A percentile compares a stretch with the other conserved stretches of the same genome.
These are phyloP conservation scores for Hibiscus tridactylites DNA, from an alignment of 345 rosid genomes.

Conservation along the genomic window DNA sequence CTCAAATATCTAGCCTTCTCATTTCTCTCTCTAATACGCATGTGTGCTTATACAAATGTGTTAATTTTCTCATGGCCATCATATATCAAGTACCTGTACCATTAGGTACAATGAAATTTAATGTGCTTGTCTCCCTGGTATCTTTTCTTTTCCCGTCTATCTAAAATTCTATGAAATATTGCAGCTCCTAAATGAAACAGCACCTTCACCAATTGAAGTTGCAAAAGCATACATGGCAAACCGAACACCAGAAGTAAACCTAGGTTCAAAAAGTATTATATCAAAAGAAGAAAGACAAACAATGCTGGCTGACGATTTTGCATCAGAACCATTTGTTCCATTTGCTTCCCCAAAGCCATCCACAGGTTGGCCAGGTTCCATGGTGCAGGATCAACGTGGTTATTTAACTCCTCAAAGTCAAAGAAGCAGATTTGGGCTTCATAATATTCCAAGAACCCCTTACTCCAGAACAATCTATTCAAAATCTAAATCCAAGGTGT, in stretches of 20 bases:
- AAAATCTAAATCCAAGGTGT: constrained; percentile 62
- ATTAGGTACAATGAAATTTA: not conserved
- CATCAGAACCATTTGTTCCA: constrained; percentile 33
- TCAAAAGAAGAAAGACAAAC: constrained; percentile 38
- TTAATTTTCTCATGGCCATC: not conserved
- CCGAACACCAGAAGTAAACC: constrained; percentile 36
- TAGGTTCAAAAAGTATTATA: constrained; percentile 32
- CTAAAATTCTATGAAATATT: constrained; percentile 1
- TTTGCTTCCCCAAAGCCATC: constrained; percentile 51
- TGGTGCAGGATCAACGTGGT: constrained; percentile 43
- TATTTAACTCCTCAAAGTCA: constrained; percentile 63
- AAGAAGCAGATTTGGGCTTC: constrained; percentile 53
- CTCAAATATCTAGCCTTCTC: too few relatives aligned
- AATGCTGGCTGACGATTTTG: constrained; percentile 25
- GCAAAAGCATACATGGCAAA: constrained; percentile 77
- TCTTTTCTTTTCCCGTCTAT: not conserved
- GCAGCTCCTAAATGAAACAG: constrained; percentile 37
- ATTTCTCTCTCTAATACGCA: not conserved
- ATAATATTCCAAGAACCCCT: constrained; percentile 66
- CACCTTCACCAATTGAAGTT: constrained; percentile 70
- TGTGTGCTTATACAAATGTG: not conserved
- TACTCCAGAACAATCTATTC: constrained; percentile 63
- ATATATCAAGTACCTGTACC: not conserved
- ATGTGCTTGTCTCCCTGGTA: not conserved
- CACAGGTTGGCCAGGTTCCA: constrained; percentile 85